phyloP scores from a whole-genome alignment of 2,329 filamentous ascomycete species.

The Penicillium sp. region DNA sequence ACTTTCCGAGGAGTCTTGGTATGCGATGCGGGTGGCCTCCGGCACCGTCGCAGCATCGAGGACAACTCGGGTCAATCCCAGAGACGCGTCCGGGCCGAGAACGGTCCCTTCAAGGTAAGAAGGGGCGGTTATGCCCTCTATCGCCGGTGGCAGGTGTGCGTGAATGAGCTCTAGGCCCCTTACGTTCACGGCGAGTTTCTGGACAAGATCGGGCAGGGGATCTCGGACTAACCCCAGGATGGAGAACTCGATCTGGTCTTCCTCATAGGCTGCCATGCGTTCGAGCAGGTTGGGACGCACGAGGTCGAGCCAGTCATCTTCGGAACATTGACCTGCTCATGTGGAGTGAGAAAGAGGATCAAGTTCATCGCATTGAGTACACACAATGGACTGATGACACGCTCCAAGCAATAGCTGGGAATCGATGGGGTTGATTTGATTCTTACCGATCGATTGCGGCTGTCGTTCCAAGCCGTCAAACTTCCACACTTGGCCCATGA shows the following conservation, averaged over 20 bases:
- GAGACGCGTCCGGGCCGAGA: conserved; percentile 33
- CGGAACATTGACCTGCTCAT: conserved; percentile 35
- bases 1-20: conserved; percentile 20
- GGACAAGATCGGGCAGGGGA: conserved; percentile 48
- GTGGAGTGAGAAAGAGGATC: background rate
- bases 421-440: background rate
- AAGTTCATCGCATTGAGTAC: background rate
- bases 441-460: conserved; percentile 58
- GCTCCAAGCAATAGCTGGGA: no score
- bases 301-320: conserved; percentile 62
- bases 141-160: conserved; percentile 13
- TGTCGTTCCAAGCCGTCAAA: conserved; percentile 75
- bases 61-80: conserved; percentile 25
- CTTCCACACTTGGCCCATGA: conserved; percentile 71
- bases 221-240: conserved; percentile 69
- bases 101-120: conserved; percentile 19
- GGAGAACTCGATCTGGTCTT: conserved; percentile 65
- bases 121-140: background rate
- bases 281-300: conserved; percentile 59
- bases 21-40: conserved; percentile 16
- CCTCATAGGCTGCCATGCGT: conserved; percentile 62
- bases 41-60: conserved; percentile 32
- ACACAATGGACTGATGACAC: no score
- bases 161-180: conserved; percentile 40
- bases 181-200: conserved; percentile 42